These are phyloP conservation scores for Tephrocybe sp. DNA, from an alignment of 768 basidiomycete genomes.

Conservation along the genomic window DNA sequence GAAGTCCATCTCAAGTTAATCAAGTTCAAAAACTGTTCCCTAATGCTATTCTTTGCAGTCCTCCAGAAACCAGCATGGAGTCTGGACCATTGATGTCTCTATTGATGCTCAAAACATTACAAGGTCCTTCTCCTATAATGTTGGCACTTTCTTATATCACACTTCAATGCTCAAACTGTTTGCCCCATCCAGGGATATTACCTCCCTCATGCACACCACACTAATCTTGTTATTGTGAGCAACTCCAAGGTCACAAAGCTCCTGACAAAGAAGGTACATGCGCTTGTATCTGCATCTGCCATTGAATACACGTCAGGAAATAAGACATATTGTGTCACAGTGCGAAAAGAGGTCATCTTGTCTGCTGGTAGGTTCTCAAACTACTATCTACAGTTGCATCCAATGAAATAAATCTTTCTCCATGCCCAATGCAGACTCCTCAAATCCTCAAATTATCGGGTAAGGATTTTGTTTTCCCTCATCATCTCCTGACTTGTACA, in stretches of 20 bases:
- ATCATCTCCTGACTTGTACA: background rate
- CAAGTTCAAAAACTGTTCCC: background rate
- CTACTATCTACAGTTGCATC: too few species aligned
- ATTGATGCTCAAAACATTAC: slow-evolving; percentile 7
- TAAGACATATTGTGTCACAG: slow-evolving; percentile 9
- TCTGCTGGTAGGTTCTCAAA: slow-evolving; percentile 8
- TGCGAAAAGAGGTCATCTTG: slow-evolving; percentile 21
- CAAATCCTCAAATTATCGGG: slow-evolving; percentile 26
- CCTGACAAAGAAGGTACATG: background rate
- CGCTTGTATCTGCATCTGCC: slow-evolving; percentile 3
- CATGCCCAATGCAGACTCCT: slow-evolving; percentile 24
- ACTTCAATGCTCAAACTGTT: background rate
- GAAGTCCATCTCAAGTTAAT: background rate
- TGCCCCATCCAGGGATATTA: slow-evolving; percentile 7
- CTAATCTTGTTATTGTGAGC: background rate
- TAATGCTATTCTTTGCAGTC: background rate
- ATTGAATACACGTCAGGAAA: slow-evolving; percentile 13
- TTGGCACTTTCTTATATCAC: background rate
- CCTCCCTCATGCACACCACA: slow-evolving; percentile 1
- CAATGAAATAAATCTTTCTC: too few species aligned
- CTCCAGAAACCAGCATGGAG: background rate
- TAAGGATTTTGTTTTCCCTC: background rate
- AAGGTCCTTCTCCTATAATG: slow-evolving; percentile 1
- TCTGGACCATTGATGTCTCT: slow-evolving; percentile 5
- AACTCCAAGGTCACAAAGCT: slow-evolving; percentile 5